Conservation (phyloP, 192 early-diverging fungal species). For the Coemansia sp. region DNA sequence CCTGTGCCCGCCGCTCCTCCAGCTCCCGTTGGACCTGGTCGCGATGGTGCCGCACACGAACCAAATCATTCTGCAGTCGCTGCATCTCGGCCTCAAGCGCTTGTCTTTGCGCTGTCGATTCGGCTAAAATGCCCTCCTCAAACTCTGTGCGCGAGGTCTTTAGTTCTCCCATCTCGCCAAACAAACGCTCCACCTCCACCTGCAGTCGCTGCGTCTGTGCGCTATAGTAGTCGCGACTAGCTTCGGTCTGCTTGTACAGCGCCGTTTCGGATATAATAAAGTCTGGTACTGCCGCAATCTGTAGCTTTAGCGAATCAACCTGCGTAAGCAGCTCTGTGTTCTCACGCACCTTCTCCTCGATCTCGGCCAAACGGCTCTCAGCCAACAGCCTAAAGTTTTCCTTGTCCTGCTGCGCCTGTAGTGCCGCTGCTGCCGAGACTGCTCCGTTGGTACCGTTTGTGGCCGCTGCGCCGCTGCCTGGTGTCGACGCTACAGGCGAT, state of each 20-base stretch:
- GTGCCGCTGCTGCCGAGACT: slow-evolving; percentile 1
- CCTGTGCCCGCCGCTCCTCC: slow-evolving; percentile 48
- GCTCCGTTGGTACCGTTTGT: slow-evolving; percentile 7
- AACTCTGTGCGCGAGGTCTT: slow-evolving; percentile 38
- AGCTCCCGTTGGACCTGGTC: slow-evolving; percentile 56
- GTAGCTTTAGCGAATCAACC: slow-evolving; percentile 52
- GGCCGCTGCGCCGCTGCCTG: not conserved
- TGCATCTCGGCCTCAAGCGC: slow-evolving; percentile 57
- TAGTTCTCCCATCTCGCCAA: slow-evolving; percentile 49
- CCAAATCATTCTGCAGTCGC: slow-evolving; percentile 57
- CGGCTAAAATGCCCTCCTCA: slow-evolving; percentile 40
- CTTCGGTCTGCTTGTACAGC: slow-evolving; percentile 53
- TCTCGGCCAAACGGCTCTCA: slow-evolving; percentile 52
- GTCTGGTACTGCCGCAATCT: slow-evolving; percentile 54
- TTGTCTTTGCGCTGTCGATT: slow-evolving; percentile 43
- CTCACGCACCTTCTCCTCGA: slow-evolving; percentile 55
- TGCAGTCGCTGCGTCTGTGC: slow-evolving; percentile 52
- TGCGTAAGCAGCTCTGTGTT: slow-evolving; percentile 49
- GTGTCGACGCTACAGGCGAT: not conserved
- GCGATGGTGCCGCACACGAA: slow-evolving; percentile 57
- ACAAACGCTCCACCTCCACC: slow-evolving; percentile 39
- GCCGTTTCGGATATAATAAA: slow-evolving; percentile 55
- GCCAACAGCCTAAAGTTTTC: slow-evolving; percentile 52
- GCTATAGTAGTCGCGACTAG: slow-evolving; percentile 54
- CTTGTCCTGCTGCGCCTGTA: slow-evolving; percentile 45